A percentile compares a stretch with the other conserved stretches of the same genome.
Conservation (phyloP, 371 early-diverging fungal species). For the Gilbertella persicaria region DNA sequence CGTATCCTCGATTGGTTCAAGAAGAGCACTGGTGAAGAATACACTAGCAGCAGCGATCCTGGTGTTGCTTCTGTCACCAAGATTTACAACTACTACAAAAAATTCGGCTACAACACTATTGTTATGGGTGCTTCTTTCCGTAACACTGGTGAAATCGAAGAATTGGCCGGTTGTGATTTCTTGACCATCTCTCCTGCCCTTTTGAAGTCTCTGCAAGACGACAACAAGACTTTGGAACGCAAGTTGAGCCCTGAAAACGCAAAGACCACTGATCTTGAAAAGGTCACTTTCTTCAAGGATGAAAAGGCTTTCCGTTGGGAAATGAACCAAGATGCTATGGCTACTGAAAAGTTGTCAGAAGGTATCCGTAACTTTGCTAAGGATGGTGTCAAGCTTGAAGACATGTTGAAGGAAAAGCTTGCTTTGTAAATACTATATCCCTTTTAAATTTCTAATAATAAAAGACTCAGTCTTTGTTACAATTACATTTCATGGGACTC, state of each 20-base stretch:
- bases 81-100: conserved; percentile 99
- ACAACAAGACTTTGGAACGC: conserved; percentile 61
- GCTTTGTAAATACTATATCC: not conserved
- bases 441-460: too few relatives aligned
- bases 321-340: conserved; percentile 96
- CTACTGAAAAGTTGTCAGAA: conserved; percentile 94
- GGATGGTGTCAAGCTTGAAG: conserved; percentile 85
- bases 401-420: conserved; percentile 55
- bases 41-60: conserved; percentile 78
- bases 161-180: conserved; percentile 95
- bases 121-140: conserved; percentile 99
- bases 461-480: too few relatives aligned
- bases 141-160: conserved; percentile 92
- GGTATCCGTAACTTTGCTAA: conserved; percentile 95
- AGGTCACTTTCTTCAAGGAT: conserved; percentile 69
- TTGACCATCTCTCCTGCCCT: conserved; percentile 93
- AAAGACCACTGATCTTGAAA: conserved; percentile 34
- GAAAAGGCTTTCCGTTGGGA: conserved; percentile 94
- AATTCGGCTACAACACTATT: conserved; percentile 93
- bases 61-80: conserved; percentile 88
- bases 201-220: conserved; percentile 74
- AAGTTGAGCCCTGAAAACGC: conserved; percentile 73
- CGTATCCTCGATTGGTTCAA: conserved; percentile 99
- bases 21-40: conserved; percentile 77
- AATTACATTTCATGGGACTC: too few relatives aligned